Evolutionary conservation across 2,329 filamentous ascomycete species (phyloP).

Genomic region (Verticillium nonalfalfae): DNA sequence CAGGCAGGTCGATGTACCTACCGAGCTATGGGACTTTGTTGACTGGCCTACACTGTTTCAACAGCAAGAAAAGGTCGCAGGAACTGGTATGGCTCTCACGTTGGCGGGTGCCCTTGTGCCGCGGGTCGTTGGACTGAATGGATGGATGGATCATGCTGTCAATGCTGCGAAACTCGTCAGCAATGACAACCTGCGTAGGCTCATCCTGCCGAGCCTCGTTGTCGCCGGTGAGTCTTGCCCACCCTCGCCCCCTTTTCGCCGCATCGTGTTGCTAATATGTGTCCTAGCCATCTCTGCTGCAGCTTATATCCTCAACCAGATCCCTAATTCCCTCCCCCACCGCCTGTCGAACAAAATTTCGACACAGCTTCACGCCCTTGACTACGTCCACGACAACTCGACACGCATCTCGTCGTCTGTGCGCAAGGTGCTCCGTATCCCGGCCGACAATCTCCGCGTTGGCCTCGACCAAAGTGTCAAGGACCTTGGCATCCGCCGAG

Average conservation of each 20-base stretch:
- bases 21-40: slow-evolving; percentile 90
- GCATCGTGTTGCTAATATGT: too few species aligned
- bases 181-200: slow-evolving; percentile 69
- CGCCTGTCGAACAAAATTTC: slow-evolving; percentile 83
- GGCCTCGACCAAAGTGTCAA: slow-evolving; percentile 81
- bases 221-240: slow-evolving; percentile 60
- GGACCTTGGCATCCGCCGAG: slow-evolving; percentile 68
- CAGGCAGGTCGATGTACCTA: slow-evolving; percentile 78
- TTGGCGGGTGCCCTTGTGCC: slow-evolving; percentile 80
- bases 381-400: slow-evolving; percentile 89
- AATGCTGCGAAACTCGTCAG: slow-evolving; percentile 76
- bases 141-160: slow-evolving; percentile 84
- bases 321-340: slow-evolving; percentile 81
- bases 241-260: neutral
- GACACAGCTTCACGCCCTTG: slow-evolving; percentile 69
- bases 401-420: slow-evolving; percentile 78
- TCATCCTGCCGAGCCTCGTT: slow-evolving; percentile 75
- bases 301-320: slow-evolving; percentile 77
- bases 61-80: slow-evolving; percentile 88
- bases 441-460: slow-evolving; percentile 78
- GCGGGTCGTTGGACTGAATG: slow-evolving; percentile 72
- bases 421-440: slow-evolving; percentile 80
- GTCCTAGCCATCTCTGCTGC: slow-evolving; percentile 62
- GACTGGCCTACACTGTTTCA: slow-evolving; percentile 79
- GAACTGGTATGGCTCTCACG: slow-evolving; percentile 91